Base-by-base conservation (phyloP, 495 filamentous ascomycete species). In the Aspergillus campestris region DNA sequence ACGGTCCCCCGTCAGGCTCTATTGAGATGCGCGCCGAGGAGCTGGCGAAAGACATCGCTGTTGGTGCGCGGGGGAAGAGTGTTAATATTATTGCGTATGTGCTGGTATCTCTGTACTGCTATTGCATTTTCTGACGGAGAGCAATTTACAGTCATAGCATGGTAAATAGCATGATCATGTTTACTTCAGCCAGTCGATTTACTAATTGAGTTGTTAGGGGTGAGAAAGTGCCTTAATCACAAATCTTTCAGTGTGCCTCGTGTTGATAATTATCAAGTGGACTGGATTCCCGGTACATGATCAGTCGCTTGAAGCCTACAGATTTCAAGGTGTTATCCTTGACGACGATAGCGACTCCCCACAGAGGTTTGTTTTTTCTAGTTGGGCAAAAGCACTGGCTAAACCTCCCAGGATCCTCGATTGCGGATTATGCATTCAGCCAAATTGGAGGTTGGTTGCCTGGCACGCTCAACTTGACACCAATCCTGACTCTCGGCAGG, bases 231-330 rank as follows among this genome's bases (percentile, higher is more conserved):
- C 18, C 18, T 24, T 24, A 24, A 28, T 27, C 35, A 42, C 36
- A 34, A 47, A 51, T 10, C n/a, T n/a, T n/a, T 24, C 5, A 12
- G 6, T 31, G 24, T 12, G 37, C 8, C 18, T 41, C 15, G 10
- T 34, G 29, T 37, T 27, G 38, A 43, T 31, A 40, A n/a, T 34
- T 45, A 39, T 59, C 67, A 51, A 85, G 91, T 29, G 92, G 92
- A 4, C 75, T 96, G 35, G 92, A 95, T 65, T 81, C 88, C 9
- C 77, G 91, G 57, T 94, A 94, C 61, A 94, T 96, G 88, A 86
- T 96, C 51, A 89, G 85, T 42, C 74, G 71, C 35, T 70, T 95
- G 10, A 75, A 76, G 41, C 89, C 86, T 6, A 67, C 73, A 5
- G 74, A 82, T 30, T 83, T 92, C 38, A 78, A 82, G 48, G 81